These are phyloP conservation scores for Saururus chinensis DNA, from an alignment of 164 flowering plant species.

Conservation along the genomic window DNA sequence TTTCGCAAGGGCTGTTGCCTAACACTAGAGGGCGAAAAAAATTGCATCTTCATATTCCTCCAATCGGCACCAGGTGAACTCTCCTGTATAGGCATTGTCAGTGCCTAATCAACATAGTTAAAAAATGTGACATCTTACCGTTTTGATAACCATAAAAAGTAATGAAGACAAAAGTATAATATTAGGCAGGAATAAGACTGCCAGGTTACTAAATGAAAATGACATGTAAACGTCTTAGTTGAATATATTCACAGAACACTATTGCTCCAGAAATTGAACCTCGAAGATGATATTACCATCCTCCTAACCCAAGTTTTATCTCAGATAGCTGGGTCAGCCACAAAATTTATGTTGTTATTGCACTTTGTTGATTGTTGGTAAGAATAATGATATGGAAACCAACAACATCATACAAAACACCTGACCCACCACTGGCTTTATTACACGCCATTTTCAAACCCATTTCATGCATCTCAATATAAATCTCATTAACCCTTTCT, in stretches of 20 bases:
- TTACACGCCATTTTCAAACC: too few species aligned
- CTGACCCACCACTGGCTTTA: too few species aligned
- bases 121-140: not conserved
- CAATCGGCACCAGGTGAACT: constrained; percentile 42
- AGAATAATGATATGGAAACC: too few species aligned
- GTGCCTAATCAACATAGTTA: not conserved
- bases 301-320: too few species aligned
- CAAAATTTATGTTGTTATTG: too few species aligned
- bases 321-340: too few species aligned
- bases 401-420: too few species aligned
- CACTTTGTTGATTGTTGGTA: too few species aligned
- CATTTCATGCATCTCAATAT: too few species aligned
- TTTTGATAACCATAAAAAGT: not conserved
- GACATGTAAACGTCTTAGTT: not conserved
- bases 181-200: too few species aligned
- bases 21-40: constrained; percentile 36
- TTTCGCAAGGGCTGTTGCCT: constrained; percentile 50
- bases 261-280: not conserved
- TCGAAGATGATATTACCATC: too few species aligned
- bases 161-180: not conserved
- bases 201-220: not conserved
- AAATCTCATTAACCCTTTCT: too few species aligned
- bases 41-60: constrained; percentile 57
- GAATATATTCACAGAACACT: not conserved
- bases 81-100: constrained; percentile 36